These are phyloP conservation scores for Balamuthia mandrillaris DNA, from an alignment of 208 protist genomes.

Conservation along the genomic window DNA sequence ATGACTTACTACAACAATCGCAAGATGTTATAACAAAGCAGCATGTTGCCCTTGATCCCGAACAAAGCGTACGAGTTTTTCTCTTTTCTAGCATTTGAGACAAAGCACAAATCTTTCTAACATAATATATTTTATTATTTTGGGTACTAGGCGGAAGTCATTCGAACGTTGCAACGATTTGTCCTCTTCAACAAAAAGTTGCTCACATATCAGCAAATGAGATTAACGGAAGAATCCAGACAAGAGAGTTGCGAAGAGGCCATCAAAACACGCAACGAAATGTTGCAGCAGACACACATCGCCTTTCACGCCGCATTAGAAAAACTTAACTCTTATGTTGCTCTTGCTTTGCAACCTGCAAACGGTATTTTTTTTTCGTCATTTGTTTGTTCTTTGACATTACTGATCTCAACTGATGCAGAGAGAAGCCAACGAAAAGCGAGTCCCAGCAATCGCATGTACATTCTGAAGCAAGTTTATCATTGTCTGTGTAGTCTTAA, in stretches of 20 bases:
- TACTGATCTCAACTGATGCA: no score
- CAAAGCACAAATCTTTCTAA: no score
- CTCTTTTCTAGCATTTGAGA: neutral
- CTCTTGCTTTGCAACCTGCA: neutral
- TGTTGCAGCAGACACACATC: neutral
- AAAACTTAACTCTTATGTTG: neutral
- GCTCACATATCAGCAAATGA: neutral
- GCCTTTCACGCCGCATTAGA: neutral
- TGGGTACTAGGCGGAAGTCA: neutral
- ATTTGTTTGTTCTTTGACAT: no score
- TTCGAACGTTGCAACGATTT: neutral
- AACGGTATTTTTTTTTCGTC: no score
- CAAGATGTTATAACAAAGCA: neutral
- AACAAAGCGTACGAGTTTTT: neutral
- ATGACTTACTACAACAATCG: neutral
- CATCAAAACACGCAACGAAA: neutral
- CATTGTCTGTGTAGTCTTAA: neutral
- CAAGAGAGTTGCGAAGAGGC: constrained; percentile 6
- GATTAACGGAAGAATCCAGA: neutral
- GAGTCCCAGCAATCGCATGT: constrained; percentile 5
- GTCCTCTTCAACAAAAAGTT: constrained; percentile 25
- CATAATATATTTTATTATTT: no score
- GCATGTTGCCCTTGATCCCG: neutral
- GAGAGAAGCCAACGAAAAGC: neutral
- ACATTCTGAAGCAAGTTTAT: neutral